Percentiles rank a stretch among this genome's conserved stretches.
These are phyloP conservation scores for Stentor roeselii DNA, from an alignment of 73 alveolate species.

Conservation along the genomic window DNA sequence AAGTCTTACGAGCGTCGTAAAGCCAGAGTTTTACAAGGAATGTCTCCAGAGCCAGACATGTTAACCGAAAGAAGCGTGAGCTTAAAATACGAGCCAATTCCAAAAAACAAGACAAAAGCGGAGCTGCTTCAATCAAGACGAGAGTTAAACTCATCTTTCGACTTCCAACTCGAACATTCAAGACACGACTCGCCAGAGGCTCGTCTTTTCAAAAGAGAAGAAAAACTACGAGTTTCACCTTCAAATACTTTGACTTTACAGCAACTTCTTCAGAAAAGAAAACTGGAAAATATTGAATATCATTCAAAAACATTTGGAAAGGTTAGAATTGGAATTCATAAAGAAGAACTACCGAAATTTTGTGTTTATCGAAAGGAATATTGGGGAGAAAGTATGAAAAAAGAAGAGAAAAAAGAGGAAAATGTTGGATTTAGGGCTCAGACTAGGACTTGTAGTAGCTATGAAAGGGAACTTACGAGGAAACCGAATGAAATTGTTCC, in stretches of 20 bases:
- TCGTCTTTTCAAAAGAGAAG: neutral
- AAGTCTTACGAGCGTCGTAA: neutral
- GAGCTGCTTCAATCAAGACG: neutral
- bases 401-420: neutral
- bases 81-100: neutral
- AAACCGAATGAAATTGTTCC: neutral
- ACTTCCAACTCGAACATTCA: neutral
- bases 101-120: neutral
- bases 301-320: slow-evolving; percentile 30
- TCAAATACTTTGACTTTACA: neutral
- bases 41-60: neutral
- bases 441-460: neutral
- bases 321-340: slow-evolving; percentile 31
- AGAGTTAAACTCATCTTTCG: neutral
- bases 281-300: neutral
- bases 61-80: neutral
- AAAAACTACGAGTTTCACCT: neutral
- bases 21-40: neutral
- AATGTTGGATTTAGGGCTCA: neutral
- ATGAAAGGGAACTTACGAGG: neutral
- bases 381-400: neutral
- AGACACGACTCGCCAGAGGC: neutral
- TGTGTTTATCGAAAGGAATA: neutral
- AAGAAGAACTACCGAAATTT: slow-evolving; percentile 34
- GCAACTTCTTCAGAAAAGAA: slow-evolving; percentile 9